Evolutionary conservation across 495 filamentous ascomycete genomes (phyloP), one percentile per base, ranked within the genome.

Genomic region (Daldinia decipiens): DNA sequence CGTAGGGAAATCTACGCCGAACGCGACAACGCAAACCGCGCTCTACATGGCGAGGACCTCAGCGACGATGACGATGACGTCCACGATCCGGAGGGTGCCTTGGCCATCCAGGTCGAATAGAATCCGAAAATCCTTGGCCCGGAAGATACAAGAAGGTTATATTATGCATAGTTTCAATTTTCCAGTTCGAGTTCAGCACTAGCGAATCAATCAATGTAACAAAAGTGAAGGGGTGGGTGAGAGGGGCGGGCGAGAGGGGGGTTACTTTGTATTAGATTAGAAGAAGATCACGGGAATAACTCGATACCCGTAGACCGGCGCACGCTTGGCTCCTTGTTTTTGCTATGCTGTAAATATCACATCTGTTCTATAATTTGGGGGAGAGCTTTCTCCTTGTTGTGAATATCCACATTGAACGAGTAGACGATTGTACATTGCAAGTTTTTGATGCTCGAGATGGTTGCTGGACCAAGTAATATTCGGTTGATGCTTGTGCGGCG

Each of bases 1-100:
- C 82, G 78, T 64, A 59, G 59, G 6, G 83, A 84, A 74, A 79
- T 88, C 32, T 86, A 87, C 65, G 59, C 59, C 15, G 86, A 88
- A 75, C 71, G 86, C 57, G 82, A 81, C 21, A 72, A 60, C 27
- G 84, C 80, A 38, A 72, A 74, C 32, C 78, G 79, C 3, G 82
- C 74, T 5, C 76, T 76, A 2, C 69, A 70, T 54, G 81, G 77
- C 5, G 81, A 80, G 55, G 79, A 75, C n/a, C 43, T 73, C 27
- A 73, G 62, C n/a, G 75, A 77, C n/a, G 66, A 50, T 7, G 70
- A 62, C 7, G 73, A 62, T 11, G 72, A 73, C 40, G 54, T 43
- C 5, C 58, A 65, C 12, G 67, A 53, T 19, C 4, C 57, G 2
- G 65, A 74, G 21, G 68, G 7, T 8, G 67, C 67, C 17, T 34